These are phyloP conservation scores for Flaveria trinervia DNA, from an alignment of 129 eudicot species.

Conservation along the genomic window DNA sequence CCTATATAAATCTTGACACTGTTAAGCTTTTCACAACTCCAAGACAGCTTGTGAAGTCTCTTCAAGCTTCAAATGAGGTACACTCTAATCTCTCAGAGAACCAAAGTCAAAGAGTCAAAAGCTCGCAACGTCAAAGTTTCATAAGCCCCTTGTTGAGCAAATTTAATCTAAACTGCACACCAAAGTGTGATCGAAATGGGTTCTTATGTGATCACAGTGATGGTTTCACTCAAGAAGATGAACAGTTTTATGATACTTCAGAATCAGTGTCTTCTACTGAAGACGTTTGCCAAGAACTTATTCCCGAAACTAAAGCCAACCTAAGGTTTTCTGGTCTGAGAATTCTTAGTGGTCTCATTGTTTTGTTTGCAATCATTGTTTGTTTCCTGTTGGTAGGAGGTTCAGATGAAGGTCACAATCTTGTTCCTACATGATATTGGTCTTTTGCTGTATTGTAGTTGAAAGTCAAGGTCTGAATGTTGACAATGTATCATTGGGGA, in stretches of 20 bases:
- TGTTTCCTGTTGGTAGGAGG: conserved; percentile 43
- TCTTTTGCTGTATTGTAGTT: conserved; percentile 11
- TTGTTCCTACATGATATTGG: conserved; percentile 64
- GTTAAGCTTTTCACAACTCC: conserved; percentile 68
- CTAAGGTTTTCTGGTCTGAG: conserved; percentile 10
- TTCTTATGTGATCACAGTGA: conserved; percentile 24
- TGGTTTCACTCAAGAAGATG: conserved; percentile 17
- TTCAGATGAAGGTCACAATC: conserved; percentile 39
- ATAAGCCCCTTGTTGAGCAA: conserved; percentile 42
- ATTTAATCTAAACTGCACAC: conserved; percentile 37
- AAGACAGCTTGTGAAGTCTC: conserved; percentile 63
- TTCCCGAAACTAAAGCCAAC: conserved; percentile 23
- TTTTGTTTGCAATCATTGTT: conserved; percentile 40
- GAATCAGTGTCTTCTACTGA: conserved; percentile 74
- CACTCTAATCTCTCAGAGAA: conserved; percentile 36
- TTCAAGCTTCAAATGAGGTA: conserved; percentile 54
- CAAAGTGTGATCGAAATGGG: conserved; percentile 46
- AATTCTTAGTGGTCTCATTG: conserved; percentile 33
- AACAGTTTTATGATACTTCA: conserved; percentile 38
- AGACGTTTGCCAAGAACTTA: conserved; percentile 35
- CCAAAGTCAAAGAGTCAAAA: conserved; percentile 32
- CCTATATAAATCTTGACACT: conserved; percentile 51
- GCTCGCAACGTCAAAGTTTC: conserved; percentile 29
- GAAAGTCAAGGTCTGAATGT: not conserved
- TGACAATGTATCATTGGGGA: conserved; percentile 1